Evolutionary conservation across 495 filamentous ascomycete species (phyloP), one percentile per base, ranked within the genome.

Genomic region (Recurvomyces mirabilis): DNA sequence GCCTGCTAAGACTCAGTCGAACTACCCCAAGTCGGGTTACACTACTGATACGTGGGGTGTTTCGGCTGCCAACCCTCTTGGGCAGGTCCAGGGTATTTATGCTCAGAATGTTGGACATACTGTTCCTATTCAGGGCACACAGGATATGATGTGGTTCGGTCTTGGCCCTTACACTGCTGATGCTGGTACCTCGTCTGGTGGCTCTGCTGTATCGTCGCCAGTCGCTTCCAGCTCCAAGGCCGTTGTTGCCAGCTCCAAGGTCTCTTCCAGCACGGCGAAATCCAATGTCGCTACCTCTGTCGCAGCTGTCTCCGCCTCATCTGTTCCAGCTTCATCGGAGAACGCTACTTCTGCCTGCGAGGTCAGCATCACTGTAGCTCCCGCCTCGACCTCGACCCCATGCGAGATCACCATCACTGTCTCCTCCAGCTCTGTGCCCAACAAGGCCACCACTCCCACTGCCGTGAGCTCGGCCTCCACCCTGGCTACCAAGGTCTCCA

Each of bases 21-120:
- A 65, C 53, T 60, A 59, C 17, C 67, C 68, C 4, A 55, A 61
- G 30, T 58, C 54, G 43, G 69, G 47, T 10, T 70, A 65, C 46
- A 46, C 48, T 1, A 47, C 48, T 21, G 41, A 51, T 18, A 50
- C 51, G 17, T 54, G 47, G 43, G 54, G 48, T 22, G 41, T 51
- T 19, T 45, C 17, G n/a, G 23, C 40, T 14, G 33, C 13, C 19
- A 51, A 51, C 34, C 47, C 47, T 14, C 19, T 43, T 2, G 40
- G 47, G 10, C 29, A 14, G 11, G 49, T 46, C 9, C 39, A 53
- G 44, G 43, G 45, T 24, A 36, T 43, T n/a, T 53, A 48, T 23
- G 50, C 44, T 17, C 11, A 36, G 12, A 40, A 40, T 25, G 50
- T 53, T 13, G 50, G 50, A 12, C 50, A 53, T 26, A 53, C 44